Base-by-base conservation (phyloP, 2,329 filamentous ascomycete species). In the Trichoderma arundinaceum region DNA sequence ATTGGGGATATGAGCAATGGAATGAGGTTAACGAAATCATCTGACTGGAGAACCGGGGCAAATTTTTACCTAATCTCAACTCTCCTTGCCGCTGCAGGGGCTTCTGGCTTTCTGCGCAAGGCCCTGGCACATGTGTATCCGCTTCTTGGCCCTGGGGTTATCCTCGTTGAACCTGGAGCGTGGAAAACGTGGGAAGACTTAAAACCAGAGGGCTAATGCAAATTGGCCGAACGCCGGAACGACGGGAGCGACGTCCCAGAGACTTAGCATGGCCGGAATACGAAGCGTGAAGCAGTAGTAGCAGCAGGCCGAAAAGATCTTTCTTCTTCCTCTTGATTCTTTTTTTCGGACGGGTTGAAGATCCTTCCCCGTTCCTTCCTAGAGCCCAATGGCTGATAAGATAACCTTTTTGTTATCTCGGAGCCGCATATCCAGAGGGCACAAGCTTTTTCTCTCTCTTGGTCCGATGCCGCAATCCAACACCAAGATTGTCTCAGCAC, bases 41-140 rank as follows among this genome's bases (percentile, higher is more conserved):
- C 72, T 76, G 74, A 77, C 74, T 77, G 75, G 75, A 74, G 74
- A 75, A 69, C 66, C 48, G 66, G 65, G 68, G 69, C 72, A 76
- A 75, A 73, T 68, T 75, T 75, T 77, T 77, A 77, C 75, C 71
- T 77, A 77, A 77, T 77, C 69, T 66, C 70, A 71, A 75, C 71
- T 71, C 71, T 70, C 74, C 60, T 57, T 44, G 59, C 48, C 68
- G 73, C 70, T 69, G 71, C 66, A 66, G 57, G 62, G 53, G 53
- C 38, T 38, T 15, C 17, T 39, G 13, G 15, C 17, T 17, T 35
- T 43, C 10, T 49, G 41, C 41, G 17, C 12, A 49, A 10, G 38
- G 54, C 43, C 44, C 22, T 17, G 28, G 35, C 46, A 9, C n/a
- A n/a, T n/a, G n/a, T 46, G 41, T 57, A 64, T 54, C 51, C 53